Evolutionary conservation across 768 basidiomycete genomes (phyloP), one percentile per base, ranked within the genome.

Genomic region (Amanita pseudoporphyria): DNA sequence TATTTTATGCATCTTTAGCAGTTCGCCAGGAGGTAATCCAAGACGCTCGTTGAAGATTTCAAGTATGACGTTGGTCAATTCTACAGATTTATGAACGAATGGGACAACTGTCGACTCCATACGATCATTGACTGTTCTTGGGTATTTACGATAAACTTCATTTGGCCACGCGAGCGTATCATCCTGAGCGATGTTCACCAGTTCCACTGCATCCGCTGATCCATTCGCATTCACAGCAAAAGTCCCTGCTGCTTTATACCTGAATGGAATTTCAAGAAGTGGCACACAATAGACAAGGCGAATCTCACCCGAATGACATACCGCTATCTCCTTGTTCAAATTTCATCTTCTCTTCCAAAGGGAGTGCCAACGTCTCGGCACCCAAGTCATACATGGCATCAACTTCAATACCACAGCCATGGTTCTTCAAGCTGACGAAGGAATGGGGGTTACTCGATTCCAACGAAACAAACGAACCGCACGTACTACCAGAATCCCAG

Each of bases 401-500:
- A 6, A 67, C 74, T 47, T 74, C 65, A 3, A 70, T 64, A 37
- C 76, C 71, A 2, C 67, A 70, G 3, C 73, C 79, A 56, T 81
- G 77, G 53, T 81, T 79, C 57, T 74, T 77, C 35, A 82, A 58
- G 53, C 78, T 79, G 46, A 18, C 42, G 30, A 31, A 36, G 6
- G 51, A 21, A 16, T 19, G 16, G 49, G 9, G 30, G 24, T 33
- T n/a, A 28, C 18, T 1, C 3, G 6, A 24, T 16, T 41, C 6
- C 13, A 13, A 37, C 36, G 36, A 39, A 24, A 47, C 16, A n/a
- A 21, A 19, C 22, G 26, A 38, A 21, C 6, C 26, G 10, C 47
- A 74, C 78, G 60, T 58, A 79, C 77, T 81, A 82, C 78, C 80
- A 84, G 60, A 84, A 83, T 2, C 81, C 80, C 1, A 82, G 66